Evolutionary conservation across 345 rosid genomes (phyloP), one percentile per base, ranked within the genome.

Genomic region (Eutrema japonicum): DNA sequence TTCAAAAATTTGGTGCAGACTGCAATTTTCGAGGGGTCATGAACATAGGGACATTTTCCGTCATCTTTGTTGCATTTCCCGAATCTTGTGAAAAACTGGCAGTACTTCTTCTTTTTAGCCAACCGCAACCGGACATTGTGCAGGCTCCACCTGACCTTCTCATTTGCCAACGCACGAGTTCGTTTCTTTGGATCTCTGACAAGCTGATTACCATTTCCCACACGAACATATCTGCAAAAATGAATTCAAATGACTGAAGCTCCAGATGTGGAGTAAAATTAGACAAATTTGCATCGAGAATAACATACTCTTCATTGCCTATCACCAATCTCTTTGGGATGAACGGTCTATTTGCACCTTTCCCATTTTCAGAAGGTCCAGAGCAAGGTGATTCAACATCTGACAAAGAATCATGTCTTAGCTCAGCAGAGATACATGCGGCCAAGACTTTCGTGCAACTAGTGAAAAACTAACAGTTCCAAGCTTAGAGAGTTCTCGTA

Each of bases 131-230:
- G 85, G 18, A 85, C 96, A 71, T 96, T 88, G 78, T 92, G 97
- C 87, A 92, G 85, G 76, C 99, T 92, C 99, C 98, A 95, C 45
- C 96, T 81, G 70, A 95, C 91, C 81, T 92, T 95, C 80, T 92
- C 99, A 84, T 86, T 95, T 41, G 99, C 98, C 81, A 95, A 81
- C 72, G 83, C 83, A 38, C 98, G 96, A 65, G 84, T 85, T 69
- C 97, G 83, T 81, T 82, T 90, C 89, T 95, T 95, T 67, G 98
- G 98, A 83, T 95, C 85, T 79, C 99, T 85, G 77, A 95, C 79
- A 56, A 95, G 98, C 81, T 95, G 89, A 82, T 90, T 95, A 53
- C 99, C 98, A 66, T 85, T 92, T 64, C 98, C 98, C 71, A 95
- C 87, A 53, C 96, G 88, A 46, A 95, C 96, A 72, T 95, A 95